Conservation (phyloP, 2,329 filamentous ascomycete genomes). For the Colletotrichum magnum region DNA sequence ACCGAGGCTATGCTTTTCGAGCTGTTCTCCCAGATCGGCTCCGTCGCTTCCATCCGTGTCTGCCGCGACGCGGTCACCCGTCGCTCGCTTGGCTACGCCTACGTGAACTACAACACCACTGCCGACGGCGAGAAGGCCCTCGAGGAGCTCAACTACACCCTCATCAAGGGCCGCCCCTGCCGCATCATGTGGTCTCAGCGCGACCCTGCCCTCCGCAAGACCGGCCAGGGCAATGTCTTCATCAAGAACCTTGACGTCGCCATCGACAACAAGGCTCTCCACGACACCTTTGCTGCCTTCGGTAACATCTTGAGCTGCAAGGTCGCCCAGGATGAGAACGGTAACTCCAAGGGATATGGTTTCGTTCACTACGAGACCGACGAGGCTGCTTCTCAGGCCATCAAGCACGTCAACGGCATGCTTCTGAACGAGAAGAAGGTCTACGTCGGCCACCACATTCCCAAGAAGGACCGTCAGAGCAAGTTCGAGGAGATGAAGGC, state of each 20-base stretch:
- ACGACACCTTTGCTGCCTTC: conserved; percentile 99
- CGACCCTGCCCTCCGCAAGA: conserved; percentile 98
- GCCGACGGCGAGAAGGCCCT: conserved; percentile 97
- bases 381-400: conserved; percentile 94
- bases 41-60: conserved; percentile 98
- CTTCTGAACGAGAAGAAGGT: conserved; percentile 99
- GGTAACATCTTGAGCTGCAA: conserved; percentile 99
- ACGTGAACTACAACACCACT: conserved; percentile 99
- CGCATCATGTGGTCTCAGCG: conserved; percentile 99
- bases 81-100: conserved; percentile 98
- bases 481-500: conserved; percentile 99
- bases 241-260: conserved; percentile 99
- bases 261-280: conserved; percentile 99
- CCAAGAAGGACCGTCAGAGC: conserved; percentile 99
- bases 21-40: conserved; percentile 99
- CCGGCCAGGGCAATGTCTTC: conserved; percentile 98
- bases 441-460: conserved; percentile 98
- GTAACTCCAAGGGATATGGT: conserved; percentile 98
- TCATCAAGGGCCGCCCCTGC: conserved; percentile 99
- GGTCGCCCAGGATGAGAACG: conserved; percentile 97
- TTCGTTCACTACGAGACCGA: conserved; percentile 99
- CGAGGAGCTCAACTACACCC: conserved; percentile 99
- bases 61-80: conserved; percentile 99
- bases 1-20: conserved; percentile 99
- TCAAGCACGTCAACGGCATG: conserved; percentile 99